Evolutionary conservation across 2,329 filamentous ascomycete species (phyloP), one percentile per base, ranked within the genome.

Genomic region (Alternaria viburni): DNA sequence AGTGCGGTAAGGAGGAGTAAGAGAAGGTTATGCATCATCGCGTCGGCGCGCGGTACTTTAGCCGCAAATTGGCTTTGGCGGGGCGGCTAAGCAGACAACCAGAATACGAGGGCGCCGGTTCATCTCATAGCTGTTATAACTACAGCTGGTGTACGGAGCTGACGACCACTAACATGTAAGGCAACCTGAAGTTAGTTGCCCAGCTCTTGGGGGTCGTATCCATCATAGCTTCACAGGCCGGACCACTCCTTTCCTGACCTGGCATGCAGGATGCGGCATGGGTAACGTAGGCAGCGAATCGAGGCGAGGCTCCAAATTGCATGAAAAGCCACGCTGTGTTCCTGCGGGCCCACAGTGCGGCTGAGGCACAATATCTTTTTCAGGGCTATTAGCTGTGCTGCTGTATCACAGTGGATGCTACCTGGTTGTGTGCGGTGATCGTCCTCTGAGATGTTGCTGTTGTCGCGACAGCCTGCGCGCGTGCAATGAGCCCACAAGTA

Each of bases 121-220:
- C 55, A 50, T 32, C 7, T 50, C 49, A 44, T 50, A 15, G 41
- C 49, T 51, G 43, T 62, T 62, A 62, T 59, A 51, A 19, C 41
- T 5, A 32, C 47, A 30, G 41, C 41, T 43, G 15, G 46, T 21
- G 49, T 25, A 51, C 23, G 32, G 19, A 41, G 30, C 55, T 28
- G 19, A n/a, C 10, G 1, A 51, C 11, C 23, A 15, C 23, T 47
- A 43, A 13, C 1, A 25, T 52, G 26, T 6, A 28, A 23, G 45
- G 50, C 23, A 7, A 32, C 47, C 17, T 47, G 36, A 7, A 25
- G 30, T 44, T 28, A 23, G 26, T 15, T 45, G 30, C 54, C 59
- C 47, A 58, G 47, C 13, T 36, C 41, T 57, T 58, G 54, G 54
- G 13, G 17, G 36, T 44, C 46, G 26, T 32, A 43, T 62, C 21